Base-by-base conservation (phyloP, 2,329 filamentous ascomycete genomes). In the Cladosporium sp. region DNA sequence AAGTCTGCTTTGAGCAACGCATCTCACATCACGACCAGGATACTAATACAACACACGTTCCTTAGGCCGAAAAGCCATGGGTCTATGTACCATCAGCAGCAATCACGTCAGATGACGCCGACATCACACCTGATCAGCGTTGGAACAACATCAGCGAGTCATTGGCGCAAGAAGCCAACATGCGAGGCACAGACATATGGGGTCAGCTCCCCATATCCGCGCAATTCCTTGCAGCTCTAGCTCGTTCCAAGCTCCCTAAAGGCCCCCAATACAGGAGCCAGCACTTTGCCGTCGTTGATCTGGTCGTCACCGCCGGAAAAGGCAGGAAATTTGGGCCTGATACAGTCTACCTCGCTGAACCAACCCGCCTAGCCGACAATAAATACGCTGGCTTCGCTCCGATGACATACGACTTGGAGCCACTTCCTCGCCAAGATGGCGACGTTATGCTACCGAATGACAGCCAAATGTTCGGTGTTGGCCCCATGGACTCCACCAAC, bases 51-150 rank as follows among this genome's bases (percentile, higher is more conserved):
- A 21, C 5, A 21, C 41, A n/a, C n/a, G 10, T 21, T 4, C 34
- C 12, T 36, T 47, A 47, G 59, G 68, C 76, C 3, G 82, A 84
- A 70, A 78, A 79, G 57, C 80, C 81, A 5, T 84, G 80, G 81
- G 68, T 81, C 2, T 74, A 84, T 30, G 18, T 34, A 66, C 6
- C 65, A 66, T 30, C 60, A 65, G 12, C 60, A 51, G 3, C 30
- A 62, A 21, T 47, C 41, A 4, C 41, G 41, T 18, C 21, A 32
- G 21, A n/a, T n/a, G 38, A 57, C 6, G 3, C 12, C n/a, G 24
- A 12, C 14, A 26, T 18, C 24, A 63, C 55, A n/a, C 68, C 72
- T 3, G 38, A 73, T 28, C 65, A 77, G 51, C 76, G 79, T 24
- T 84, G 79, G 79, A 30, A 68, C 6, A 66, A 74, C 6, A 73